These are phyloP conservation scores for Marasmius oreades DNA, from an alignment of 1,284 basidiomycete species.

Conservation along the genomic window DNA sequence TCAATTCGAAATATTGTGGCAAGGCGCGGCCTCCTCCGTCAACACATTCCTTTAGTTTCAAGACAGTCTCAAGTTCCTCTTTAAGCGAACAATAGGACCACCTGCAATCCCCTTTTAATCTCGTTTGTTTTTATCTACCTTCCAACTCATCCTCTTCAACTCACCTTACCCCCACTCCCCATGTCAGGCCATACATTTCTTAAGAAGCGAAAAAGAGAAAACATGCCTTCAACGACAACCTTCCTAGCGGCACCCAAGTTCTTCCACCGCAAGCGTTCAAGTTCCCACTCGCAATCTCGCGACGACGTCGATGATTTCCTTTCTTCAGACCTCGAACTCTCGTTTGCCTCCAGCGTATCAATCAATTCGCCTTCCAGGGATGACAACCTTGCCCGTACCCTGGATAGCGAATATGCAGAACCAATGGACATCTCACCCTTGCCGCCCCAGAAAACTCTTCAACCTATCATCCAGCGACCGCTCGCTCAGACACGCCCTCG, in stretches of 20 bases:
- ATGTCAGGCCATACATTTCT: conserved; percentile 26
- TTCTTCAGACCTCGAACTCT: conserved; percentile 70
- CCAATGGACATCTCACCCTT: conserved; percentile 81
- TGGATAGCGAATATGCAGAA: conserved; percentile 44
- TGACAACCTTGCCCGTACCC: conserved; percentile 39
- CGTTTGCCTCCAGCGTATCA: conserved; percentile 78
- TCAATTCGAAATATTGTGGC: conserved; percentile 6
- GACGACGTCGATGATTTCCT: conserved; percentile 64
- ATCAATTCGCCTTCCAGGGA: conserved; percentile 64
- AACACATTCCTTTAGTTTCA: conserved; percentile 52
- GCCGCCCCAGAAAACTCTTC: conserved; percentile 33
- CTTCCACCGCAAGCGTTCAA: conserved; percentile 46
- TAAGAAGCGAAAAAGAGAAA: conserved; percentile 45
- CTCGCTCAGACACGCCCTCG: conserved; percentile 42
- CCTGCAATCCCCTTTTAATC: conserved; percentile 13
- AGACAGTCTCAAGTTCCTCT: conserved; percentile 33
- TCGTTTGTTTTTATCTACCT: not conserved
- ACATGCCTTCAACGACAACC: conserved; percentile 31
- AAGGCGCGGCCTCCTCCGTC: conserved; percentile 72
- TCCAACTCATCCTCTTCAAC: not conserved
- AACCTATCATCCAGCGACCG: conserved; percentile 24
- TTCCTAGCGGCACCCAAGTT: conserved; percentile 51
- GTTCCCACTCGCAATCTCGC: conserved; percentile 31
- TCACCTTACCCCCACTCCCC: conserved; percentile 19
- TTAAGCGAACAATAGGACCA: conserved; percentile 5